Evolutionary conservation across 352 stramenopile genomes (phyloP).

Genomic region (Phytophthora sojae): DNA sequence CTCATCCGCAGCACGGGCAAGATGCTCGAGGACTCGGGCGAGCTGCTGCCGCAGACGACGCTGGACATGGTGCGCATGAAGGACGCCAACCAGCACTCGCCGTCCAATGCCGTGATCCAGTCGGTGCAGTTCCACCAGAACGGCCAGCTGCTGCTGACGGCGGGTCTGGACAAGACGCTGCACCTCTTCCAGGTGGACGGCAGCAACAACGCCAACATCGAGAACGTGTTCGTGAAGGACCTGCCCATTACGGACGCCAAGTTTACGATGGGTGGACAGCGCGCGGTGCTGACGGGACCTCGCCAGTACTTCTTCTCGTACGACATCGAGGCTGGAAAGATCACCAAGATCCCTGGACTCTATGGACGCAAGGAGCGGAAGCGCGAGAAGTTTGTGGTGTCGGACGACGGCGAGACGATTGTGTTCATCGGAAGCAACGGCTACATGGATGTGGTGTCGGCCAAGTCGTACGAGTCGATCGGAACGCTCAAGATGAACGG

Average conservation of each 20-base stretch:
- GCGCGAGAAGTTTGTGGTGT: constrained; percentile 92
- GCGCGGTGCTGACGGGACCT: constrained; percentile 93
- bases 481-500: constrained; percentile 98
- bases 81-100: constrained; percentile 92
- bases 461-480: constrained; percentile 93
- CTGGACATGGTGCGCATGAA: constrained; percentile 86
- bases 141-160: constrained; percentile 88
- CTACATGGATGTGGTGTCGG: constrained; percentile 94
- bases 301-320: constrained; percentile 98
- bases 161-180: constrained; percentile 93
- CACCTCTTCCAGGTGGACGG: constrained; percentile 94
- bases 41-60: constrained; percentile 64
- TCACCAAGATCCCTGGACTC: constrained; percentile 92
- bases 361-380: constrained; percentile 92
- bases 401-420: constrained; percentile 88
- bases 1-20: constrained; percentile 63
- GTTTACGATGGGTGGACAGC: constrained; percentile 81
- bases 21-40: constrained; percentile 60
- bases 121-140: constrained; percentile 92
- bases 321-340: constrained; percentile 93
- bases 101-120: constrained; percentile 86
- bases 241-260: constrained; percentile 89
- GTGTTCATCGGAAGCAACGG: constrained; percentile 96
- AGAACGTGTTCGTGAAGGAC: constrained; percentile 92
- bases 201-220: constrained; percentile 87